phyloP scores from a whole-genome alignment of 1,284 basidiomycete genomes.

The Macrocystidia cucumis region DNA sequence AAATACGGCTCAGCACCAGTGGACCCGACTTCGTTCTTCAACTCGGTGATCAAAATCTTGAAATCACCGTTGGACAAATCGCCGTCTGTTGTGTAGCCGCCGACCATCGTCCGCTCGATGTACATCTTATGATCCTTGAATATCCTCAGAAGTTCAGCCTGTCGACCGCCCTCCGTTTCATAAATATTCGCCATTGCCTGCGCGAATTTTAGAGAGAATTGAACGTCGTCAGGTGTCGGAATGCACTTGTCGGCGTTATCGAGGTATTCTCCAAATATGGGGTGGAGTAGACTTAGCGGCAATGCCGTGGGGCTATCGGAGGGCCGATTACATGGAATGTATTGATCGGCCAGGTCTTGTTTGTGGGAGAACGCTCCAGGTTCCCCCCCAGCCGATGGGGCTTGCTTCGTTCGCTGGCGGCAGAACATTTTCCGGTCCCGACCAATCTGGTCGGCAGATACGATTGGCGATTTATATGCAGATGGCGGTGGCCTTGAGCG shows the following conservation, averaged over 20 bases:
- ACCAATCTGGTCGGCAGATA: not conserved
- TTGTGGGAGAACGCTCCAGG: constrained; percentile 6
- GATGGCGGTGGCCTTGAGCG: too few species aligned
- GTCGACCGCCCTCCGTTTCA: constrained; percentile 6
- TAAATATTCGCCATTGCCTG: constrained; percentile 12
- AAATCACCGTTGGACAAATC: not conserved
- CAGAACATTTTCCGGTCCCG: not conserved
- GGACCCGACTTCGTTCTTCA: not conserved
- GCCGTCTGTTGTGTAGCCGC: not conserved
- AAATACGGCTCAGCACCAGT: not conserved
- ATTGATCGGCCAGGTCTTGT: constrained; percentile 6
- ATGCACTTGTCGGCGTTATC: constrained; percentile 10
- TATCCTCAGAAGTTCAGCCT: constrained; percentile 4
- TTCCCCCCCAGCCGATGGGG: constrained; percentile 19
- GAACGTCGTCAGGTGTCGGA: constrained; percentile 11
- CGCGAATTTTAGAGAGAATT: constrained; percentile 9
- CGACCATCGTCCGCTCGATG: constrained; percentile 3
- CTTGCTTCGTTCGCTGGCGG: not conserved
- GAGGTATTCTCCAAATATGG: constrained; percentile 13
- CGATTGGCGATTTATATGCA: not conserved
- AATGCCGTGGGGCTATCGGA: constrained; percentile 1
- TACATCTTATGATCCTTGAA: constrained; percentile 7
- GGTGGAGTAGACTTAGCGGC: constrained; percentile 13
- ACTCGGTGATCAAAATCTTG: not conserved
- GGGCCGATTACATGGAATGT: constrained; percentile 10